A percentile compares a stretch with the other conserved stretches of the same genome.
These are phyloP conservation scores for Heracleum sosnowskyi DNA, from an alignment of 129 eudicot species.

Conservation along the genomic window DNA sequence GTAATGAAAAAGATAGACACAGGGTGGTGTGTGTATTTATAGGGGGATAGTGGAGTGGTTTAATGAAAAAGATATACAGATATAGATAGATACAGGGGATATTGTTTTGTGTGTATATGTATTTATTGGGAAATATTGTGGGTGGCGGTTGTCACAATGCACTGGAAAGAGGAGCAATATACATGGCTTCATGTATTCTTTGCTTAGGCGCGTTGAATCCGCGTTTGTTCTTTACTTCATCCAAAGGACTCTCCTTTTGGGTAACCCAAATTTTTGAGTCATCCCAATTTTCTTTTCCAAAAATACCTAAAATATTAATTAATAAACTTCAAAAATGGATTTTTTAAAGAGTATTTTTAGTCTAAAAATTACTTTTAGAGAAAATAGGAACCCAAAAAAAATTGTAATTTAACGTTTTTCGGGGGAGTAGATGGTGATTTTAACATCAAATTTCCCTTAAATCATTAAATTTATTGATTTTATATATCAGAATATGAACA, in stretches of 20 bases:
- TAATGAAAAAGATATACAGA: not conserved
- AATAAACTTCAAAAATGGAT: too few relatives aligned
- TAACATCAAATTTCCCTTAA: too few relatives aligned
- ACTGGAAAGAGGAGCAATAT: not conserved
- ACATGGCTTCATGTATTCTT: not conserved
- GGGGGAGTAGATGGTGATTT: too few relatives aligned
- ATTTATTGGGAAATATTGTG: not conserved
- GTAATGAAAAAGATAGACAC: not conserved
- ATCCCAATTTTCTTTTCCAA: too few relatives aligned
- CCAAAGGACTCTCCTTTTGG: not conserved
- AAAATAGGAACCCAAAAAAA: too few relatives aligned
- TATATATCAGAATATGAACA: too few relatives aligned
- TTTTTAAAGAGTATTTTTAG: too few relatives aligned
- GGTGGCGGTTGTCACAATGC: not conserved
- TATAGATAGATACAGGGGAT: not conserved
- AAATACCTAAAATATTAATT: too few relatives aligned
- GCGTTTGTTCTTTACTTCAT: not conserved
- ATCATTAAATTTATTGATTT: too few relatives aligned
- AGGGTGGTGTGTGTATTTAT: not conserved
- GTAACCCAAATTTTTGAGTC: not conserved
- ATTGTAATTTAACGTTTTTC: too few relatives aligned
- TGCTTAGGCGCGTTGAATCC: not conserved
- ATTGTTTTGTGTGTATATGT: not conserved
- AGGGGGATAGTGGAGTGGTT: not conserved
- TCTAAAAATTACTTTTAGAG: too few relatives aligned